phyloP scores from a whole-genome alignment of 2,329 filamentous ascomycete genomes.

The Pseudocercospora vitis region DNA sequence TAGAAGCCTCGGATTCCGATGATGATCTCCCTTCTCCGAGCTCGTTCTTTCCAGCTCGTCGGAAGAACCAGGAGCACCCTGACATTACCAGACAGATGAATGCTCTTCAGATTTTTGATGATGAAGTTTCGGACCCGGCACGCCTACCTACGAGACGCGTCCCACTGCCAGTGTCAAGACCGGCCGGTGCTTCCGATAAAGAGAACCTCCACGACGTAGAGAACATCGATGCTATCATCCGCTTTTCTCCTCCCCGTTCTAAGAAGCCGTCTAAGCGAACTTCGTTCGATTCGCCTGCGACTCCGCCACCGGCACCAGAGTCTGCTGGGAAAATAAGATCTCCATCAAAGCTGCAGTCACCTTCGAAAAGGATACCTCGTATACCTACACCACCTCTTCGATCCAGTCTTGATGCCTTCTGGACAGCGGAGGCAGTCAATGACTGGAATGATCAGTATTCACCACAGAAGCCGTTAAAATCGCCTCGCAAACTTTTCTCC shows the following conservation, averaged over 20 bases:
- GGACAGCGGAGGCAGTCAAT: conserved; percentile 59
- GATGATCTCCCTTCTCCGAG: conserved; percentile 33
- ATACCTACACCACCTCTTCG: conserved; percentile 58
- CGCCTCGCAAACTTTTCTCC: conserved; percentile 35
- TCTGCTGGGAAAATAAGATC: conserved; percentile 29
- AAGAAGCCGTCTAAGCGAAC: conserved; percentile 19
- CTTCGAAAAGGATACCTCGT: conserved; percentile 45
- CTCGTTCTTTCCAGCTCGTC: conserved; percentile 26
- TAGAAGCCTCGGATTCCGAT: conserved; percentile 27
- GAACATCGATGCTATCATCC: conserved; percentile 28
- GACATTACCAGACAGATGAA: conserved; percentile 20
- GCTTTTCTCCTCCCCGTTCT: conserved; percentile 31
- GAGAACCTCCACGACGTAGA: no score
- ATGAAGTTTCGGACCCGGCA: conserved; percentile 1
- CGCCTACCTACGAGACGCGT: neutral
- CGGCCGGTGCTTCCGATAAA: conserved; percentile 30
- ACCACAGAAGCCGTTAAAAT: conserved; percentile 50
- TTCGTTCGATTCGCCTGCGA: conserved; percentile 25
- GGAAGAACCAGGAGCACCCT: conserved; percentile 10
- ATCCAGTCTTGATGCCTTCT: conserved; percentile 59
- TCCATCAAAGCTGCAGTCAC: conserved; percentile 49
- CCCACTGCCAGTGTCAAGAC: neutral
- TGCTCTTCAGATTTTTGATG: conserved; percentile 23
- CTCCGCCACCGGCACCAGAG: conserved; percentile 42
- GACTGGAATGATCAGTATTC: conserved; percentile 66